A percentile compares a stretch with the other conserved stretches of the same genome.
These are phyloP conservation scores for Fusarium sp. DNA, from an alignment of 2,329 filamentous ascomycete species.

Conservation along the genomic window DNA sequence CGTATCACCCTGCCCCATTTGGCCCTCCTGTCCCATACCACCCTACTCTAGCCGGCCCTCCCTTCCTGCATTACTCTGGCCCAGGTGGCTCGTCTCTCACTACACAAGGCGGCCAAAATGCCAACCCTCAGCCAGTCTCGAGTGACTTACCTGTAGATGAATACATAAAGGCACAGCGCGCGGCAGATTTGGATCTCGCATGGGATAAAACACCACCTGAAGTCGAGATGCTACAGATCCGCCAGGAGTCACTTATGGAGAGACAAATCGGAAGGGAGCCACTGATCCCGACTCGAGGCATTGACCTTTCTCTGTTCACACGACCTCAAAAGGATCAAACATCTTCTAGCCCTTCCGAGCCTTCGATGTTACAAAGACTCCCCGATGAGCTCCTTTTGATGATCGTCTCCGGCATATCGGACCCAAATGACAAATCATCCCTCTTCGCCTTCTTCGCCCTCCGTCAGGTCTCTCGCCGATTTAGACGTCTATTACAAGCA, in stretches of 20 bases:
- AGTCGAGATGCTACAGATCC: background rate
- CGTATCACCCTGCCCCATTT: too few species aligned
- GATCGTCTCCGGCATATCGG: background rate
- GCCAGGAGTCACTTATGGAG: background rate
- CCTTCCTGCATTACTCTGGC: too few species aligned
- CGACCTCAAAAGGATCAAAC: too few species aligned
- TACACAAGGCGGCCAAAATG: too few species aligned
- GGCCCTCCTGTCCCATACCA: too few species aligned
- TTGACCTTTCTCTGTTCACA: too few species aligned
- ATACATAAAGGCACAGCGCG: too few species aligned
- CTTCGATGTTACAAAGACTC: background rate
- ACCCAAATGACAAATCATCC: background rate
- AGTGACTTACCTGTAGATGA: background rate
- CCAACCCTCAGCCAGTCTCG: background rate
- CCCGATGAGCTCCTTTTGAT: background rate
- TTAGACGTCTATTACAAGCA: background rate
- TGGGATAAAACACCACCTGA: background rate
- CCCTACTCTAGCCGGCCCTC: too few species aligned
- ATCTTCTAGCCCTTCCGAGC: background rate
- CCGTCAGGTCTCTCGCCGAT: background rate
- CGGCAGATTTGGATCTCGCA: accelerated
- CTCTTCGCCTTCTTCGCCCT: background rate
- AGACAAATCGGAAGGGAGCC: background rate
- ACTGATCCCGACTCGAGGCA: background rate
- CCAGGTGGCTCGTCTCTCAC: too few species aligned